phyloP scores from a whole-genome alignment of 2,329 filamentous ascomycete species.

The Aspergillus jensenii region DNA sequence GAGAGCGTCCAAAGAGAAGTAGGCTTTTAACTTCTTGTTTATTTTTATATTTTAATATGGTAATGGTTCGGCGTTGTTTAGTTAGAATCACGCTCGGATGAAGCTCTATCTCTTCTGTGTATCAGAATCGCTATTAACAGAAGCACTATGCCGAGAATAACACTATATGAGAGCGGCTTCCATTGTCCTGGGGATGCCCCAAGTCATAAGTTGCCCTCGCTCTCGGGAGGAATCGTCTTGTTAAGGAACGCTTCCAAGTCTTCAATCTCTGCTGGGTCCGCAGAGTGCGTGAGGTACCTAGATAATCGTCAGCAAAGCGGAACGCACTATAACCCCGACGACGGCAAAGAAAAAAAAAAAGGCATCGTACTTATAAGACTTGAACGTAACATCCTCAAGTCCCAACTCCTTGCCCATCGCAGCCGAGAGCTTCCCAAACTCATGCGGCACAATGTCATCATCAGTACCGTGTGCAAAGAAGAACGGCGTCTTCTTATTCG shows the following conservation, averaged over 20 bases:
- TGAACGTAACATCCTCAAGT: constrained; percentile 68
- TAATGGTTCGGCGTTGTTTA: neutral
- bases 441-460: constrained; percentile 70
- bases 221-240: constrained; percentile 51
- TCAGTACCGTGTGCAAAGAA: constrained; percentile 85
- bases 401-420: constrained; percentile 68
- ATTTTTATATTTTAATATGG: neutral
- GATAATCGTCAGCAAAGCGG: constrained; percentile 9
- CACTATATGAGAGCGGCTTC: constrained; percentile 15
- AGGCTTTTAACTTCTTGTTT: neutral
- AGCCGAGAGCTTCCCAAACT: constrained; percentile 67
- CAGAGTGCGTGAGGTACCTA: constrained; percentile 72
- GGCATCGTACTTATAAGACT: constrained; percentile 66
- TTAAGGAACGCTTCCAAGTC: constrained; percentile 70
- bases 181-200: constrained; percentile 8
- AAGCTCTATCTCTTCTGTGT: constrained; percentile 15
- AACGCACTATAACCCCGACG: neutral
- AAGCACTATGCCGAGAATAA: constrained; percentile 26
- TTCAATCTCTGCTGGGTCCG: constrained; percentile 74
- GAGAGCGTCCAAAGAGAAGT: constrained; percentile 16
- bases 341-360: neutral
- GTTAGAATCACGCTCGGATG: constrained; percentile 9
- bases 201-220: constrained; percentile 38
- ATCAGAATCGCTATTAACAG: constrained; percentile 24
- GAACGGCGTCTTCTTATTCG: constrained; percentile 75